phyloP scores from a whole-genome alignment of 2,329 filamentous ascomycete genomes.

The Ambrosiella cleistominuta region DNA sequence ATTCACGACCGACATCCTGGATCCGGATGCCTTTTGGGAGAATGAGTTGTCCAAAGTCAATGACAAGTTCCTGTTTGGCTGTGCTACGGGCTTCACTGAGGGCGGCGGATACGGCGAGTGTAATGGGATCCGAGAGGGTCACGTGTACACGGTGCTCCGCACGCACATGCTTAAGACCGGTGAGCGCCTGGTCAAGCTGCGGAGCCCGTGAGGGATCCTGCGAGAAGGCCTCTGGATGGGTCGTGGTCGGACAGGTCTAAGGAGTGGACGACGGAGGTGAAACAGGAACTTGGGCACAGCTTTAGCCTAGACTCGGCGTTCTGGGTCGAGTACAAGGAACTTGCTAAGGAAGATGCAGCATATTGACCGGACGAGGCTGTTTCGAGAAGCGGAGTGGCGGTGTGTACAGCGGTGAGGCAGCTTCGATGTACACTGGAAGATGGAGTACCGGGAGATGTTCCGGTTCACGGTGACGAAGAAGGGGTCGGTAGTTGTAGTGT shows the following conservation, averaged over 20 bases:
- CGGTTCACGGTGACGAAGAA: constrained; percentile 37
- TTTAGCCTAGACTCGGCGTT: constrained; percentile 46
- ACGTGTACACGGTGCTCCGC: constrained; percentile 38
- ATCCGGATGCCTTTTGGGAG: constrained; percentile 50
- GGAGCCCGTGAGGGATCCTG: constrained; percentile 41
- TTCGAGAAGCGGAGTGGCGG: constrained; percentile 39
- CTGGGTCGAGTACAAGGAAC: constrained; percentile 47
- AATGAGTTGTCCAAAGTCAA: constrained; percentile 65
- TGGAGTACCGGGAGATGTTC: constrained; percentile 44
- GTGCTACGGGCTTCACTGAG: constrained; percentile 31
- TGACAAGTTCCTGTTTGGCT: constrained; percentile 55
- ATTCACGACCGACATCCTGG: constrained; percentile 49
- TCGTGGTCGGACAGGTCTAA: constrained; percentile 42
- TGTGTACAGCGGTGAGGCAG: constrained; percentile 43
- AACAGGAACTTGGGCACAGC: constrained; percentile 38
- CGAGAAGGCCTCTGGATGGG: constrained; percentile 35
- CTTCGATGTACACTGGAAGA: constrained; percentile 43
- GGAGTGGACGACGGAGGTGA: constrained; percentile 35
- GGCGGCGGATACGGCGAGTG: constrained; percentile 22
- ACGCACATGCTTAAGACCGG: constrained; percentile 26
- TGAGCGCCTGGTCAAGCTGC: constrained; percentile 37
- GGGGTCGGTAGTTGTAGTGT: constrained; percentile 39
- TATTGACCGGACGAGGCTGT: constrained; percentile 45
- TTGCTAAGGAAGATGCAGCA: constrained; percentile 43
- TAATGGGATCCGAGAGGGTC: constrained; percentile 39